These are phyloP conservation scores for Logfia minima DNA, from an alignment of 129 eudicot genomes.

Conservation along the genomic window DNA sequence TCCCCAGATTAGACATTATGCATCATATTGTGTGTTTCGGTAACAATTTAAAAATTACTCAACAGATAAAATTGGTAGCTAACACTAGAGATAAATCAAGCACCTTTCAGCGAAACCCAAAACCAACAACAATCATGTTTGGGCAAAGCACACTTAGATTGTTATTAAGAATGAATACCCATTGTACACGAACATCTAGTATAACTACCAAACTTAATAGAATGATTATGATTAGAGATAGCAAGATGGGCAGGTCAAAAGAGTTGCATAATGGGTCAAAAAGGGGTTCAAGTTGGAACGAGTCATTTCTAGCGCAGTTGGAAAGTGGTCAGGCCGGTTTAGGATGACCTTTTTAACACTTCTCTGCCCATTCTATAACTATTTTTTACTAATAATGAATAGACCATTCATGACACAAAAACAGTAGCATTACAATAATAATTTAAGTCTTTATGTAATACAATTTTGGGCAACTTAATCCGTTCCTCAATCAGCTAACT, in stretches of 20 bases:
- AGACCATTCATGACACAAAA: neutral
- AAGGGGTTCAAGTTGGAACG: neutral
- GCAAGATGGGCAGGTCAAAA: neutral
- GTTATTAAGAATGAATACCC: neutral
- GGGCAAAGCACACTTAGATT: too few relatives aligned
- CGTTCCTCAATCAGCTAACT: neutral
- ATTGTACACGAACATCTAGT: neutral
- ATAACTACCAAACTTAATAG: too few relatives aligned
- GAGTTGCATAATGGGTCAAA: neutral
- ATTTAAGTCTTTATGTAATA: neutral
- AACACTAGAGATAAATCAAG: too few relatives aligned
- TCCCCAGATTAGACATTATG: too few relatives aligned
- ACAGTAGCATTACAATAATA: neutral
- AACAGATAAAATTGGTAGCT: too few relatives aligned
- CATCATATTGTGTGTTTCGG: too few relatives aligned
- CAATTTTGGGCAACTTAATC: neutral
- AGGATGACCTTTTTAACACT: neutral
- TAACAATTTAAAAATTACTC: too few relatives aligned
- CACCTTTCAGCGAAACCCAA: too few relatives aligned
- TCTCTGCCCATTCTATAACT: too few relatives aligned
- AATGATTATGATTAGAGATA: too few relatives aligned
- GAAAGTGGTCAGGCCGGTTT: neutral
- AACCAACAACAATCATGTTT: too few relatives aligned
- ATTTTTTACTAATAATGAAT: too few relatives aligned
- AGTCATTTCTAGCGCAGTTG: neutral